Evolutionary conservation across 768 basidiomycete genomes (phyloP), one percentile per base, ranked within the genome.

Genomic region (Leccinum obscurum): DNA sequence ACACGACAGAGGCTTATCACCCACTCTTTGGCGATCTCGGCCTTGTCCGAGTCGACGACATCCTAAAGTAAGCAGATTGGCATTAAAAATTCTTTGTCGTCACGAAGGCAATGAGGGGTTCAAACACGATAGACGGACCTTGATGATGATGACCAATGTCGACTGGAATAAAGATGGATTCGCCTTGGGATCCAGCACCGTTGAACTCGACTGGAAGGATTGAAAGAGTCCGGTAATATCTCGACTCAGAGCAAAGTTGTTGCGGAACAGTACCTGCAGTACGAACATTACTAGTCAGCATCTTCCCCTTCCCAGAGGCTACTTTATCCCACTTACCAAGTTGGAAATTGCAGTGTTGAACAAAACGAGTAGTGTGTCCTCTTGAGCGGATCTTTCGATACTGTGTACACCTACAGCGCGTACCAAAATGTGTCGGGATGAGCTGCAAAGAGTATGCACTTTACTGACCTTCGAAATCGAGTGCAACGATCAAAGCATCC

Each of bases 321-420:
- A 15, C 15, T n/a, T 0, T 2, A 79, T 62, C 70, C 81, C 81
- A 41, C 78, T 28, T 58, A 85, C 85, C 61, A 87, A 67, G 64
- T 87, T 87, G 2, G 86, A 88, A 11, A 87, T 78, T 0, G 86
- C 86, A 1, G 84, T 82, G 63, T 86, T 87, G 69, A 87, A 87
- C 9, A 87, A 69, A 3, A 87, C 86, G 1, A 87, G 77, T 2
- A 87, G 73, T 0, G 82, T 84, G 48, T 87, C 86, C 65, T 86
- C 86, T 68, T 87, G 85, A 13, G 82, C 77, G 1, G 85, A 85
- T 0, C 85, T 75, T 65, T 87, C 86, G 26, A 88, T 85, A 53
- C 84, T 84, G 61, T 86, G 83, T 1, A 87, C 85, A 53, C 85
- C 86, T 71, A 24, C 7, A 3, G 15, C 0, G 17, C 2, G 9